Percentiles rank a stretch among this genome's conserved stretches.
Evolutionary conservation across 2,329 filamentous ascomycete genomes (phyloP).

Genomic region (Arthrobotrys megalospora): DNA sequence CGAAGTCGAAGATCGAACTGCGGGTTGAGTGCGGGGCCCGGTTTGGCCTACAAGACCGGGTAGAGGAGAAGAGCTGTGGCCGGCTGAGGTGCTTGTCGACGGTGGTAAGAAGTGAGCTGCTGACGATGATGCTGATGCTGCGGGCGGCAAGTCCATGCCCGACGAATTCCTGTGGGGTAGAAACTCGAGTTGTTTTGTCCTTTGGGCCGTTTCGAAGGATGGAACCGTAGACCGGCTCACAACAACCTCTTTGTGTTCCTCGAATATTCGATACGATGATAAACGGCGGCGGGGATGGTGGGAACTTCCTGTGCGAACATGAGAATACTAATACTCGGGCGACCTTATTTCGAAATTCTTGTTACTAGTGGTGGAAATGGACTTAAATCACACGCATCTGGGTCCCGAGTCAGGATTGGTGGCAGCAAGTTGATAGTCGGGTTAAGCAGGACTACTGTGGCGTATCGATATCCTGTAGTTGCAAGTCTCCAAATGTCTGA

Average conservation of each 20-base stretch:
- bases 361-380: slow-evolving; percentile 27
- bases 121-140: slow-evolving; percentile 46
- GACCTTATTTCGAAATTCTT: slow-evolving; percentile 21
- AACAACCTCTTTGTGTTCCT: slow-evolving; percentile 46
- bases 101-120: slow-evolving; percentile 32
- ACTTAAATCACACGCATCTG: slow-evolving; percentile 35
- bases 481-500: slow-evolving; percentile 22
- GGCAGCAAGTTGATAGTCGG: slow-evolving; percentile 34
- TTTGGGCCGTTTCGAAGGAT: slow-evolving; percentile 33
- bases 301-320: slow-evolving; percentile 6
- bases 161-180: slow-evolving; percentile 54
- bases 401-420: slow-evolving; percentile 43
- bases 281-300: slow-evolving; percentile 1
- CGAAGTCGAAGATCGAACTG: slow-evolving; percentile 29
- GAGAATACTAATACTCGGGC: slow-evolving; percentile 14
- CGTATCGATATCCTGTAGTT: slow-evolving; percentile 46
- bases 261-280: slow-evolving; percentile 6
- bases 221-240: slow-evolving; percentile 34
- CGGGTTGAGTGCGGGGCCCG: slow-evolving; percentile 41
- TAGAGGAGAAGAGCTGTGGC: slow-evolving; percentile 34
- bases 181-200: slow-evolving; percentile 42
- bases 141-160: slow-evolving; percentile 61
- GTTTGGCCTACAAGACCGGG: slow-evolving; percentile 25
- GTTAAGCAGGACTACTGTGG: slow-evolving; percentile 28
- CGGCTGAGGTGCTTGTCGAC: slow-evolving; percentile 42